Evolutionary conservation across 768 basidiomycete genomes (phyloP).

Genomic region (Suillus spraguei): DNA sequence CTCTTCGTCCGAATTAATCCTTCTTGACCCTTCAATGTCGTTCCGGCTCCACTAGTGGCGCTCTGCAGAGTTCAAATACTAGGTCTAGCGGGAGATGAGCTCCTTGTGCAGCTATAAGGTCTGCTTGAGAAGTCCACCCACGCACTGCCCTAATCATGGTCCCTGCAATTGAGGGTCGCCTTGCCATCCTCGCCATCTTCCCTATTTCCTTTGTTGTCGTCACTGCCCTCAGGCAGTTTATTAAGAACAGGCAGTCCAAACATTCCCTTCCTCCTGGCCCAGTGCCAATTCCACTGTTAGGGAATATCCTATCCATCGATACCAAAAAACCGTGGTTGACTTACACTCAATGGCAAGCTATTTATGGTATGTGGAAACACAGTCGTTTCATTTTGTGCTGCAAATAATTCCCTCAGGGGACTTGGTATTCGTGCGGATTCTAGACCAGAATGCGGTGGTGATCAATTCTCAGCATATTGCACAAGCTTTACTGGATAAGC

Average conservation of each 20-base stretch:
- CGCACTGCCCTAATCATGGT: not conserved
- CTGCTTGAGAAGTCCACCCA: not conserved
- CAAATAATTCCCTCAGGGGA: not conserved
- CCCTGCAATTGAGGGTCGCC: not conserved
- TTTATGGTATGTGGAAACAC: slow-evolving; percentile 6
- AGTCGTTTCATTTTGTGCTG: not conserved
- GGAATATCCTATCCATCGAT: slow-evolving; percentile 6
- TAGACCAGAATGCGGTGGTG: slow-evolving; percentile 4
- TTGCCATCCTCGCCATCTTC: not conserved
- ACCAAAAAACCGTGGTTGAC: slow-evolving; percentile 9
- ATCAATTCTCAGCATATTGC: slow-evolving; percentile 4
- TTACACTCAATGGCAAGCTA: slow-evolving; percentile 3
- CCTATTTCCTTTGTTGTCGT: not conserved
- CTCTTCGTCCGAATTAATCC: not conserved
- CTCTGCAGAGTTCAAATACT: not conserved
- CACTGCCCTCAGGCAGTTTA: slow-evolving; percentile 5
- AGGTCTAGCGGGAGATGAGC: not conserved
- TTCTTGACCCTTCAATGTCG: not conserved
- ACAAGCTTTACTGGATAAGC: slow-evolving; percentile 9
- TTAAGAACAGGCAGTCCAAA: not conserved
- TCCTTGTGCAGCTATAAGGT: not conserved
- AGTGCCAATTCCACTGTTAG: slow-evolving; percentile 38
- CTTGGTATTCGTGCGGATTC: slow-evolving; percentile 1
- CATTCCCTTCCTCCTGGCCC: slow-evolving; percentile 48
- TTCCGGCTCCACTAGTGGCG: not conserved